Percentiles rank a stretch among this genome's conserved stretches.
phyloP scores from a whole-genome alignment of 2,329 filamentous ascomycete genomes.

The Aureobasidium sp. region DNA sequence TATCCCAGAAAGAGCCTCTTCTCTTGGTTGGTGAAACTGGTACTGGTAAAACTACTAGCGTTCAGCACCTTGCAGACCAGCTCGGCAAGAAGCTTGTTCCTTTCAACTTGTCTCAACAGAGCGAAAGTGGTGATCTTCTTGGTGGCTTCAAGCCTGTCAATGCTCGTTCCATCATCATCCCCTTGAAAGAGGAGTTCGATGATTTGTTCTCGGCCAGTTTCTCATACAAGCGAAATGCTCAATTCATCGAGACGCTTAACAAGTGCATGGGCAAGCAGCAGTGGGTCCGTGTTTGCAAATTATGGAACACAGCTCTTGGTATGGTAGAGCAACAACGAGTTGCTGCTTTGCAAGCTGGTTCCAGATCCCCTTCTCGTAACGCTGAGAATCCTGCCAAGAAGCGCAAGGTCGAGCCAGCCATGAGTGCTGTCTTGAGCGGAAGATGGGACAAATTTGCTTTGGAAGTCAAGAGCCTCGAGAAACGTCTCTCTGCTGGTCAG shows the following conservation, averaged over 20 bases:
- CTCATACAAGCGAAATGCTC: conserved; percentile 76
- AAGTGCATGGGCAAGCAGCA: conserved; percentile 74
- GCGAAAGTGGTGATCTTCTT: conserved; percentile 88
- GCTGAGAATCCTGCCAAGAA: conserved; percentile 63
- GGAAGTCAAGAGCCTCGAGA: conserved; percentile 68
- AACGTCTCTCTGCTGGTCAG: conserved; percentile 64
- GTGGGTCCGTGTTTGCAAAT: conserved; percentile 76
- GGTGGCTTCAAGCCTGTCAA: conserved; percentile 97
- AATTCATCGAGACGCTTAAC: conserved; percentile 71
- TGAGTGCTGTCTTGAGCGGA: conserved; percentile 35
- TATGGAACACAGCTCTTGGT: conserved; percentile 82
- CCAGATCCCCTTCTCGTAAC: conserved; percentile 36
- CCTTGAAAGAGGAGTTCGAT: conserved; percentile 89
- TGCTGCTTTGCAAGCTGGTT: conserved; percentile 25
- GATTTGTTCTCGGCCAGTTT: conserved; percentile 83
- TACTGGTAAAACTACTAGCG: conserved; percentile 93
- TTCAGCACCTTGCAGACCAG: conserved; percentile 81
- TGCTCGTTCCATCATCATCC: conserved; percentile 75
- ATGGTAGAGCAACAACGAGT: conserved; percentile 60
- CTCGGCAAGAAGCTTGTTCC: conserved; percentile 81
- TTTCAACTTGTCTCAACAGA: conserved; percentile 96
- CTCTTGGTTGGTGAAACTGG: conserved; percentile 97
- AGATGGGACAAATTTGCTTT: conserved; percentile 75
- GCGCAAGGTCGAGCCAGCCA: conserved; percentile 50
- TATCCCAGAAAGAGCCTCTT: conserved; percentile 78